Percentiles rank a stretch among this genome's conserved stretches.
phyloP scores from a whole-genome alignment of 768 basidiomycete species.

The Fomitopsis serialis region DNA sequence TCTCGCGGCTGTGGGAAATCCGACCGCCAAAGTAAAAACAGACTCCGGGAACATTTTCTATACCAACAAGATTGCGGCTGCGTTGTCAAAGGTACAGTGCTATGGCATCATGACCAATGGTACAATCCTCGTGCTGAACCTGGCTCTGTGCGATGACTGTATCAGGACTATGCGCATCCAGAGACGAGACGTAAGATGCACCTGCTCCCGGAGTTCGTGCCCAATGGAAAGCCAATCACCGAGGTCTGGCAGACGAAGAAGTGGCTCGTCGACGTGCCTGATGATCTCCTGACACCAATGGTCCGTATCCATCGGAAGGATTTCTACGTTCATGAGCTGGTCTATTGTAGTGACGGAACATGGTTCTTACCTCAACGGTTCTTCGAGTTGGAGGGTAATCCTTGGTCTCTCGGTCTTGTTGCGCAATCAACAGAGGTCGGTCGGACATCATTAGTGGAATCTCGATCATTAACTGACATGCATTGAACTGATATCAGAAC shows the following conservation, averaged over 20 bases:
- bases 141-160: conserved; percentile 12
- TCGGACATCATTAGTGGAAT: no score
- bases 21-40: conserved; percentile 16
- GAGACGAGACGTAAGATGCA: no score
- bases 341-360: no score
- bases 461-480: no score
- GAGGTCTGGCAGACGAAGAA: conserved; percentile 25
- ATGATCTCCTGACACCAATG: conserved; percentile 20
- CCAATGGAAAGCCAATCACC: conserved; percentile 12
- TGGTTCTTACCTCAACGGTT: no score
- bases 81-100: conserved; percentile 17
- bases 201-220: conserved; percentile 11
- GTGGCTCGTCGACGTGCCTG: conserved; percentile 24
- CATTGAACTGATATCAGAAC: no score
- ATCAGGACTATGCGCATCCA: no score
- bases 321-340: conserved; percentile 22
- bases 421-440: no score
- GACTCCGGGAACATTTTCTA: conserved; percentile 25
- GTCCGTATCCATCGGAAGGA: conserved; percentile 13
- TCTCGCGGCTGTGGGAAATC: conserved; percentile 17
- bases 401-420: no score
- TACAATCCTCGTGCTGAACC: conserved; percentile 20
- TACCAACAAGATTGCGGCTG: conserved; percentile 15
- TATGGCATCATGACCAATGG: neutral
- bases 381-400: no score